These are phyloP conservation scores for Monosporascus sp. DNA, from an alignment of 2,329 filamentous ascomycete genomes.

Conservation along the genomic window DNA sequence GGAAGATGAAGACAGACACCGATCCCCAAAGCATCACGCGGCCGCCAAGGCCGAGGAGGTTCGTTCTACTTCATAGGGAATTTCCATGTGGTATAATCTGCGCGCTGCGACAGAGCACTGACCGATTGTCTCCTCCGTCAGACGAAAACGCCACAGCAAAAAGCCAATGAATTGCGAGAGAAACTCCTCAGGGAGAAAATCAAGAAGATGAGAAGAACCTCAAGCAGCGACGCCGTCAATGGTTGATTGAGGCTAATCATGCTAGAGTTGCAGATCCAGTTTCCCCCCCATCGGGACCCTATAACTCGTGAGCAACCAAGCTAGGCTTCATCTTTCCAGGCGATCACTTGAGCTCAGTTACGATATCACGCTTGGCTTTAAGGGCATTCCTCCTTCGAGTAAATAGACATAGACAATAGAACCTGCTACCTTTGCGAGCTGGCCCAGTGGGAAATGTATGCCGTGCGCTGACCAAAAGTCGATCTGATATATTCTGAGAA, in stretches of 20 bases:
- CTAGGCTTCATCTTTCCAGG: neutral
- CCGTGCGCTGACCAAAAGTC: too few relatives aligned
- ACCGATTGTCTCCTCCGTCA: slow-evolving; percentile 26
- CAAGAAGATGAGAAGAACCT: slow-evolving; percentile 49
- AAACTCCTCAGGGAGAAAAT: slow-evolving; percentile 48
- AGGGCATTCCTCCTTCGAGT: neutral
- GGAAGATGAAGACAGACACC: slow-evolving; percentile 39
- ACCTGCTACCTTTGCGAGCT: too few relatives aligned
- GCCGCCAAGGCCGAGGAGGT: slow-evolving; percentile 35
- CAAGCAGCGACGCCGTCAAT: slow-evolving; percentile 35
- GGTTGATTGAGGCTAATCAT: slow-evolving; percentile 44
- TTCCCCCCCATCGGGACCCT: neutral
- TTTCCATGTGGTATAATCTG: slow-evolving; percentile 14
- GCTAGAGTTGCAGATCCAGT: slow-evolving; percentile 28
- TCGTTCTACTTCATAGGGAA: slow-evolving; percentile 31
- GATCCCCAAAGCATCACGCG: slow-evolving; percentile 27
- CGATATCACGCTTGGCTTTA: neutral
- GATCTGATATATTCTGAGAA: too few relatives aligned
- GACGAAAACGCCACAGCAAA: slow-evolving; percentile 33
- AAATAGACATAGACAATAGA: neutral
- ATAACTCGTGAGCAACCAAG: neutral
- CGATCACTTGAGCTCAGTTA: neutral
- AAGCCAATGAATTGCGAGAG: slow-evolving; percentile 42
- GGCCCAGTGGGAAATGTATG: too few relatives aligned
- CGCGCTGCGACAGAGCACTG: slow-evolving; percentile 25